Conservation (phyloP, 2,329 filamentous ascomycete genomes). For the Monilinia fructigena region DNA sequence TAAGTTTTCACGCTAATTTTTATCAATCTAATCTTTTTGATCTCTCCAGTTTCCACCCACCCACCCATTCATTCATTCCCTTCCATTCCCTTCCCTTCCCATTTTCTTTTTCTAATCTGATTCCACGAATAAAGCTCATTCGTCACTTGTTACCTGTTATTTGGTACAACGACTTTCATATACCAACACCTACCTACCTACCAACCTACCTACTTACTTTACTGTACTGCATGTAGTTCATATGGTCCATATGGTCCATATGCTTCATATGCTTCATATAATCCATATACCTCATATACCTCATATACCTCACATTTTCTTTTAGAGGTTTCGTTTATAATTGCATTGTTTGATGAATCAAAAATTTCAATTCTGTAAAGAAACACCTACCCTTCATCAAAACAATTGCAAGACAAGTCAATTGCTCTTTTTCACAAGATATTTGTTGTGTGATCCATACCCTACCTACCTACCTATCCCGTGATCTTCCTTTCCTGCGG, state of each 20-base stretch:
- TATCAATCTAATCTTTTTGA: slow-evolving; percentile 26
- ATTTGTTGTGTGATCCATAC: not conserved
- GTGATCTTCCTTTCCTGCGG: slow-evolving; percentile 16
- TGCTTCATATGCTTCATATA: not conserved
- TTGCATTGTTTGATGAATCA: not conserved
- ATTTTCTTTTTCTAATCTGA: slow-evolving; percentile 4
- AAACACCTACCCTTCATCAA: too few relatives aligned
- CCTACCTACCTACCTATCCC: not conserved
- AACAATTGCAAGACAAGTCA: not conserved
- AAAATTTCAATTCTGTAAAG: not conserved
- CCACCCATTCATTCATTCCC: not conserved
- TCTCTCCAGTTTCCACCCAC: slow-evolving; percentile 10
- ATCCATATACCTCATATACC: too few relatives aligned
- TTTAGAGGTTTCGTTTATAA: not conserved
- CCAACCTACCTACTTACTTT: too few relatives aligned
- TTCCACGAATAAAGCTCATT: slow-evolving; percentile 8
- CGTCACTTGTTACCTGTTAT: not conserved
- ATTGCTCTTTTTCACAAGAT: not conserved
- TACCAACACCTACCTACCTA: too few relatives aligned
- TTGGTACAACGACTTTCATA: not conserved
- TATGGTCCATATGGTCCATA: not conserved
- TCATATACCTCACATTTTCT: not conserved
- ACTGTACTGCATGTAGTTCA: too few relatives aligned
- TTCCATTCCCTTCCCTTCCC: not conserved
- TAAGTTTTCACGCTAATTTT: slow-evolving; percentile 22